phyloP scores from a whole-genome alignment of 495 filamentous ascomycete species.

The Xylona heveae region DNA sequence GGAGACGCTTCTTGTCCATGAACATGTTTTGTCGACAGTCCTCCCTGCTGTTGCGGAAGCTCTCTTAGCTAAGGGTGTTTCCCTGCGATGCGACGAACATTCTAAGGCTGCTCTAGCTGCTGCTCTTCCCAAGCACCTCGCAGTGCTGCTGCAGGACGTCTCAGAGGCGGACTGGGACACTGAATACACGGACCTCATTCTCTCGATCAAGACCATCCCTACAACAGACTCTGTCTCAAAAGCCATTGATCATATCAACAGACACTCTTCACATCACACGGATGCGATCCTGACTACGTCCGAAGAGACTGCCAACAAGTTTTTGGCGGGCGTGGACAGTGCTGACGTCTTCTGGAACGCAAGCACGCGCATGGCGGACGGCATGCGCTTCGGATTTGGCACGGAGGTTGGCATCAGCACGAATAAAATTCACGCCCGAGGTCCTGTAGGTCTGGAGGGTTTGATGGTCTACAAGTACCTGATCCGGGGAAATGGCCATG shows the following conservation, averaged over 20 bases:
- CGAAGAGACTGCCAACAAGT: slow-evolving; percentile 40
- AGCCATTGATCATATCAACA: slow-evolving; percentile 77
- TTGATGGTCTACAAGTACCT: slow-evolving; percentile 95
- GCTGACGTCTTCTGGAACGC: slow-evolving; percentile 95
- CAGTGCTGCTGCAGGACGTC: slow-evolving; percentile 36
- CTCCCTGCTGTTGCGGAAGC: slow-evolving; percentile 50
- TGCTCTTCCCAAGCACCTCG: slow-evolving; percentile 17
- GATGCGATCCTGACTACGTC: slow-evolving; percentile 70
- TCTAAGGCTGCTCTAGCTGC: slow-evolving; percentile 37
- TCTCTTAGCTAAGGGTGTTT: slow-evolving; percentile 54
- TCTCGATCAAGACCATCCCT: slow-evolving; percentile 66
- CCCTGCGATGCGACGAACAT: slow-evolving; percentile 56
- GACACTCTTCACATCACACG: slow-evolving; percentile 83
- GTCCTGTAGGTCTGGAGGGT: slow-evolving; percentile 84
- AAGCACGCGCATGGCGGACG: slow-evolving; percentile 83
- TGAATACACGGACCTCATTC: slow-evolving; percentile 68
- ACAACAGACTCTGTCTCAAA: slow-evolving; percentile 26
- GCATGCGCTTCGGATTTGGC: slow-evolving; percentile 91
- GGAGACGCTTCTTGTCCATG: slow-evolving; percentile 75
- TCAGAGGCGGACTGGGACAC: slow-evolving; percentile 55
- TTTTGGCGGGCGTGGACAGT: slow-evolving; percentile 70
- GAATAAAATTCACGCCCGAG: slow-evolving; percentile 91
- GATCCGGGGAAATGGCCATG: slow-evolving; percentile 60
- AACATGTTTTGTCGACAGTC: slow-evolving; percentile 40
- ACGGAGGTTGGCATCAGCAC: slow-evolving; percentile 97